Conservation (phyloP, 306 rosid genomes). For the apple (Malus domestica) region ASM211411v1 NC_041789.1:25842501-25843000, state of each 20-base stretch:
- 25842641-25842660: not conserved
- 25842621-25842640: not conserved
- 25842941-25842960: not conserved
- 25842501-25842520: not conserved
- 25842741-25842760: slow-evolving; percentile 61
- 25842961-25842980: not conserved
- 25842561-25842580: not conserved
- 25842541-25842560: slow-evolving; percentile 8
- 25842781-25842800: slow-evolving; percentile 36
- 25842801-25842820: slow-evolving; percentile 25
- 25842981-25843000: not conserved
- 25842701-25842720: slow-evolving; percentile 29
- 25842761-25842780: slow-evolving; percentile 40
- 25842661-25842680: not conserved
- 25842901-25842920: slow-evolving; percentile 3
- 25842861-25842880: slow-evolving; percentile 99
- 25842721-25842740: slow-evolving; percentile 60
- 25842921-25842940: not conserved
- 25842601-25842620: not conserved
- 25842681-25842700: slow-evolving; percentile 7
- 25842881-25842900: slow-evolving; percentile 63
- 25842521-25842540: slow-evolving; percentile 12
- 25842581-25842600: not conserved
- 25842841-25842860: slow-evolving; percentile 94
- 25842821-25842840: slow-evolving; percentile 47